phyloP scores from a whole-genome alignment of 139 green algal species.

The Ettlia oleoabundans region DNA sequence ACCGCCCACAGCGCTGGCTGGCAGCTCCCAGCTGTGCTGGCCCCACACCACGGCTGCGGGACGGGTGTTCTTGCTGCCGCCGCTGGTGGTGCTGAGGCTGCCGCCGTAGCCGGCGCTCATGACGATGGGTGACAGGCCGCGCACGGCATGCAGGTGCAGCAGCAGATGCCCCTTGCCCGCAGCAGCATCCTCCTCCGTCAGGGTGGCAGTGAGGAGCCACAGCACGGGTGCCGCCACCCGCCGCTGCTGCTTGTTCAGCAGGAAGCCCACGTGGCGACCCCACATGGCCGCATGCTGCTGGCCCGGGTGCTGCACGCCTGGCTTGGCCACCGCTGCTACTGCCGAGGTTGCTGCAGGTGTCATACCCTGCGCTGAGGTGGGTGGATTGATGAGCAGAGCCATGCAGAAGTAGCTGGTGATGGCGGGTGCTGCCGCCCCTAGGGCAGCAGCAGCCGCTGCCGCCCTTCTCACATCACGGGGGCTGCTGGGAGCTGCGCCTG shows the following conservation, averaged over 20 bases:
- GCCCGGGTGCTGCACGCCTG: too few species aligned
- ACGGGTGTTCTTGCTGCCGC: slow-evolving; percentile 18
- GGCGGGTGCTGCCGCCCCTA: not conserved
- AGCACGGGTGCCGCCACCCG: slow-evolving; percentile 11
- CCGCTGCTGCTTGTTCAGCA: slow-evolving; percentile 29
- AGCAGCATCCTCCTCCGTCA: not conserved
- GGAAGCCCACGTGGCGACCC: not conserved
- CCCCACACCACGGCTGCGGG: slow-evolving; percentile 39
- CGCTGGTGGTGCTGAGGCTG: slow-evolving; percentile 14
- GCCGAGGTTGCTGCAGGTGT: not conserved
- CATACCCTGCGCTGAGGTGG: not conserved
- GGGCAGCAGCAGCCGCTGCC: slow-evolving; percentile 3
- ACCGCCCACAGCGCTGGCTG: too few species aligned
- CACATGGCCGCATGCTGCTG: slow-evolving; percentile 12
- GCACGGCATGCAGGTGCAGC: slow-evolving; percentile 39
- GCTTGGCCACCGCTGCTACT: not conserved
- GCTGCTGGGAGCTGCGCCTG: slow-evolving; percentile 24
- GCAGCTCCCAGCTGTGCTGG: slow-evolving; percentile 31
- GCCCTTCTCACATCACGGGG: not conserved
- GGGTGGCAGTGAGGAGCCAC: slow-evolving; percentile 20
- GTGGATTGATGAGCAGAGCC: slow-evolving; percentile 24
- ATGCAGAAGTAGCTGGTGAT: slow-evolving; percentile 45
- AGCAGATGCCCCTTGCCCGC: not conserved
- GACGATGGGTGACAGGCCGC: slow-evolving; percentile 40
- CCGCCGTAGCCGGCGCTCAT: slow-evolving; percentile 28